These are phyloP conservation scores for Diaporthe vaccinii DNA, from an alignment of 2,329 filamentous ascomycete genomes.

Conservation along the genomic window DNA sequence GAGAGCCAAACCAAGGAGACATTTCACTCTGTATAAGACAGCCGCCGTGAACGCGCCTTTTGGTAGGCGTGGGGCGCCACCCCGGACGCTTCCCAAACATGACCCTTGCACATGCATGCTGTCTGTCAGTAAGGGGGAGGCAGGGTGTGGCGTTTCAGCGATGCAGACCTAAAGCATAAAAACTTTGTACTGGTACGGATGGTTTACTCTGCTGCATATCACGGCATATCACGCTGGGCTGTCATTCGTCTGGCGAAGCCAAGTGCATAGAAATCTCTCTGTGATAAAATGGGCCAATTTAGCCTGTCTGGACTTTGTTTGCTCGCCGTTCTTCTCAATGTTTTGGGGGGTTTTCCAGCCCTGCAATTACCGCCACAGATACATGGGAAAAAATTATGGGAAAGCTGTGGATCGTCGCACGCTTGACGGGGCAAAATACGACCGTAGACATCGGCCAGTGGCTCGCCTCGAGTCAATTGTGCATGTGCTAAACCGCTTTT, in stretches of 20 bases:
- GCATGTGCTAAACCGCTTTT: neutral
- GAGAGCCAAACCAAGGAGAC: neutral
- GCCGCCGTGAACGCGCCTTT: neutral
- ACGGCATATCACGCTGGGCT: neutral
- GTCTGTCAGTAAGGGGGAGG: neutral
- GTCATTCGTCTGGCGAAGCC: neutral
- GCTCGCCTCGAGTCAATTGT: neutral
- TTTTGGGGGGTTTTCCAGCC: too few species aligned
- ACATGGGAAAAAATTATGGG: neutral
- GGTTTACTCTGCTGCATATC: neutral
- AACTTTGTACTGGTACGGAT: neutral
- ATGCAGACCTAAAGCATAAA: neutral
- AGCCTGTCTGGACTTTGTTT: neutral
- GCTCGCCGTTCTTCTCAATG: too few species aligned
- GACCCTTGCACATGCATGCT: slow-evolving; percentile 10
- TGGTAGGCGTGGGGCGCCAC: slow-evolving; percentile 11
- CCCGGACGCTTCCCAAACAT: slow-evolving; percentile 9
- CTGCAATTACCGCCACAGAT: neutral
- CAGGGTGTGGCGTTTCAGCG: neutral
- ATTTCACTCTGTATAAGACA: neutral
- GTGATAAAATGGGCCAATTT: too few species aligned
- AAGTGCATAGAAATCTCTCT: neutral
- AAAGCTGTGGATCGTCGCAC: neutral
- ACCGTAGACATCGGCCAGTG: neutral
- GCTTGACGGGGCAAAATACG: neutral